Evolutionary conservation across 495 filamentous ascomycete species (phyloP).

Genomic region (Penicillium herquei): DNA sequence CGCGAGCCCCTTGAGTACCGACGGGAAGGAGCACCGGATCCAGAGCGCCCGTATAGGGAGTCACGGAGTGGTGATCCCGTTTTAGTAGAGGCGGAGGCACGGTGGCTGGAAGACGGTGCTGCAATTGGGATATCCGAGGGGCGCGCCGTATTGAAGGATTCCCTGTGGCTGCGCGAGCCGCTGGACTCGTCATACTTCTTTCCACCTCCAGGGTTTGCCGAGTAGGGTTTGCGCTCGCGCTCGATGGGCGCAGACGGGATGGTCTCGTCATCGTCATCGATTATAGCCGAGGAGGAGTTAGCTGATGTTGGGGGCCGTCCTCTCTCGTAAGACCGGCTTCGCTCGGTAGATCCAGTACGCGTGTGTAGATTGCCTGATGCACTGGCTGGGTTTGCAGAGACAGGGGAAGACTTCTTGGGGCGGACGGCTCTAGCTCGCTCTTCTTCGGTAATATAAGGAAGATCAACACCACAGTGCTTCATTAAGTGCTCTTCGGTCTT

Average conservation of each 20-base stretch:
- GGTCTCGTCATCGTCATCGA: slow-evolving; percentile 46
- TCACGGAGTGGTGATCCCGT: slow-evolving; percentile 16
- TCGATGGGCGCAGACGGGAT: slow-evolving; percentile 52
- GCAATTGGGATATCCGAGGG: slow-evolving; percentile 20
- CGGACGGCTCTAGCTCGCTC: slow-evolving; percentile 34
- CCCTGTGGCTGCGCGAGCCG: slow-evolving; percentile 22
- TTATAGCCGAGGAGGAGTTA: slow-evolving; percentile 31
- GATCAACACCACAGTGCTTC: slow-evolving; percentile 48
- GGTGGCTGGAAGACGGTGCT: neutral
- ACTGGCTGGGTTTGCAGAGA: neutral
- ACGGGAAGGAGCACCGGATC: slow-evolving; percentile 20
- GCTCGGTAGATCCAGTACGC: slow-evolving; percentile 17
- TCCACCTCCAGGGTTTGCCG: slow-evolving; percentile 52
- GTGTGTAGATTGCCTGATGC: slow-evolving; percentile 11
- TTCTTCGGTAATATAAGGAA: slow-evolving; percentile 40
- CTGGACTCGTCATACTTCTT: slow-evolving; percentile 49
- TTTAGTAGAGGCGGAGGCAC: neutral
- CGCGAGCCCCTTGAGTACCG: slow-evolving; percentile 26
- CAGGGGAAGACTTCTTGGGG: slow-evolving; percentile 10
- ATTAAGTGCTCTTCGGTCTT: slow-evolving; percentile 44
- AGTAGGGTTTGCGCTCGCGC: slow-evolving; percentile 63
- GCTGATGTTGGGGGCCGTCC: slow-evolving; percentile 50
- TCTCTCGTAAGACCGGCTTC: slow-evolving; percentile 42
- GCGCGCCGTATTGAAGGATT: slow-evolving; percentile 29
- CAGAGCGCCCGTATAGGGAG: slow-evolving; percentile 23